phyloP scores from a whole-genome alignment of 2,329 filamentous ascomycete genomes.

The Pseudodiploospora longispora region DNA sequence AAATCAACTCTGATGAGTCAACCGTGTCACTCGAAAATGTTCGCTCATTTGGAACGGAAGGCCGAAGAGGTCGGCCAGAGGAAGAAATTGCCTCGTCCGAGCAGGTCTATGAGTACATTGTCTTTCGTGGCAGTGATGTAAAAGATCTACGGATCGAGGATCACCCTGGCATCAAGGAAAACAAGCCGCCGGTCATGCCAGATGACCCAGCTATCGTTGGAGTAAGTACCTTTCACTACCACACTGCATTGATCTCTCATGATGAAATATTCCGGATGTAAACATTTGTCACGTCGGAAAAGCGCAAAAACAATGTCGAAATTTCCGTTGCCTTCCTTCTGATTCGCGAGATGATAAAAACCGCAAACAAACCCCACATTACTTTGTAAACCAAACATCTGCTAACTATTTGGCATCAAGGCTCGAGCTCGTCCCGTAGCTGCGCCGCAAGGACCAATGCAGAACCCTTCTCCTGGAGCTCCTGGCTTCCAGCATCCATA shows the following conservation, averaged over 20 bases:
- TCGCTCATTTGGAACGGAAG: conserved; percentile 87
- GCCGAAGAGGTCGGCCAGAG: conserved; percentile 66
- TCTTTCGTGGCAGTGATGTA: conserved; percentile 96
- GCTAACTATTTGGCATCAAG: conserved; percentile 23
- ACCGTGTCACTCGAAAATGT: conserved; percentile 98
- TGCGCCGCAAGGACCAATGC: conserved; percentile 18
- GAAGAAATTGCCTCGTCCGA: conserved; percentile 80
- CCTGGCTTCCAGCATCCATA: conserved; percentile 36
- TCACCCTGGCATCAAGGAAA: conserved; percentile 64
- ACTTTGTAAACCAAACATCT: not conserved
- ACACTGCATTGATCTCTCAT: conserved; percentile 37
- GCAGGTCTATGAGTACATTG: conserved; percentile 95
- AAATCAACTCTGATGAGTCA: conserved; percentile 95
- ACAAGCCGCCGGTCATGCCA: conserved; percentile 68
- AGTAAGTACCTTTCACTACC: conserved; percentile 56
- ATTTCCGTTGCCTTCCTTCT: conserved; percentile 99
- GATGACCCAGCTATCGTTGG: conserved; percentile 95
- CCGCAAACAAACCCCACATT: too few relatives aligned
- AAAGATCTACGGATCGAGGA: conserved; percentile 96
- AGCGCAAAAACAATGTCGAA: conserved; percentile 95
- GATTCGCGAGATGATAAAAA: conserved; percentile 40
- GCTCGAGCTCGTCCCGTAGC: conserved; percentile 31
- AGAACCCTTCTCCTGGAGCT: conserved; percentile 26
- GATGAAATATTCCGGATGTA: conserved; percentile 99
- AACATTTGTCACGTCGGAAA: conserved; percentile 75